These are phyloP conservation scores for Claviceps digitariae DNA, from an alignment of 2,329 filamentous ascomycete genomes.

Conservation along the genomic window DNA sequence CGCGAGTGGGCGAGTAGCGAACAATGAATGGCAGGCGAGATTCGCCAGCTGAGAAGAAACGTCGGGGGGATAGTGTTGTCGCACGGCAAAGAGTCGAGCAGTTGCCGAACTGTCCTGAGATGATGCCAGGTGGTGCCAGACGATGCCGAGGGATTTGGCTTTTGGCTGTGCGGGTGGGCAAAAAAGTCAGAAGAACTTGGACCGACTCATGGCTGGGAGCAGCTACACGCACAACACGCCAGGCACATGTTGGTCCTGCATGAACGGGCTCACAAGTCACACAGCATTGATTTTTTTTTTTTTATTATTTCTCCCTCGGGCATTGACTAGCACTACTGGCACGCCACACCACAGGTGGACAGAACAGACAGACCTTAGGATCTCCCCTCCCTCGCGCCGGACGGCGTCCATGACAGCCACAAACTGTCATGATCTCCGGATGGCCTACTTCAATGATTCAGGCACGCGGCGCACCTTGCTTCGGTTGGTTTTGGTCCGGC, in stretches of 20 bases:
- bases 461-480: no score
- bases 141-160: background rate
- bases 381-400: no score
- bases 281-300: background rate
- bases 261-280: background rate
- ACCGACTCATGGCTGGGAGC: background rate
- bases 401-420: background rate
- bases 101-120: background rate
- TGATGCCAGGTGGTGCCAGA: no score
- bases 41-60: background rate
- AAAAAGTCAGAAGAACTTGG: background rate
- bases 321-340: background rate
- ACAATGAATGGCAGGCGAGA: background rate
- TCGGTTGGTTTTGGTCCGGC: no score
- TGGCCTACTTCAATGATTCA: background rate
- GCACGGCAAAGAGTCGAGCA: background rate
- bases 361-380: no score
- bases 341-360: background rate
- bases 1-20: background rate
- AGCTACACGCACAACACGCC: background rate
- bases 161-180: background rate
- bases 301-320: background rate
- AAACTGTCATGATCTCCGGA: background rate
- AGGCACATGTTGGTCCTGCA: background rate
- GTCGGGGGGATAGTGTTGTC: background rate